These are phyloP conservation scores for Chytridium lagenaria DNA, from an alignment of 371 early-diverging fungal genomes.

Conservation along the genomic window DNA sequence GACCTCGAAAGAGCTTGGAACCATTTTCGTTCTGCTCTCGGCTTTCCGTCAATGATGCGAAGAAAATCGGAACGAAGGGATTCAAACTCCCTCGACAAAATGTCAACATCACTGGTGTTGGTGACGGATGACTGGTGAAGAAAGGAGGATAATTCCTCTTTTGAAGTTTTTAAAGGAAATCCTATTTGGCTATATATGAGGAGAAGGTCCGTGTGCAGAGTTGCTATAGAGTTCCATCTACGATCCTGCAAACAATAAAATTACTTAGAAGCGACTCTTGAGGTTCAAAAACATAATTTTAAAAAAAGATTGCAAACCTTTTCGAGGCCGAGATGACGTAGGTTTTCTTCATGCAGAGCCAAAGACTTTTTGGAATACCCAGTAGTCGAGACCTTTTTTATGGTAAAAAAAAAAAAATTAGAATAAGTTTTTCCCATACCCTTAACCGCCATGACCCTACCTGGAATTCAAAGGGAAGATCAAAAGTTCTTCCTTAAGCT, in stretches of 20 bases:
- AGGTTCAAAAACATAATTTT: neutral
- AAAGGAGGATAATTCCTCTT: too few relatives aligned
- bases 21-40: neutral
- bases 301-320: neutral
- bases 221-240: neutral
- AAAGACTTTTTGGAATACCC: neutral
- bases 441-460: neutral
- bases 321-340: neutral
- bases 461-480: slow-evolving; percentile 15
- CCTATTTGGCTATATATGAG: slow-evolving; percentile 14
- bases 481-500: neutral
- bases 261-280: too few relatives aligned
- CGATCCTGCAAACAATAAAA: slow-evolving; percentile 7
- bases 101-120: too few relatives aligned
- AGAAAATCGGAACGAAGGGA: neutral
- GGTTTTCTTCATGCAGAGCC: neutral
- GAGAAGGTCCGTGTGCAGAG: slow-evolving; percentile 8
- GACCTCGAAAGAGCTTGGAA: neutral
- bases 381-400: neutral
- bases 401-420: neutral
- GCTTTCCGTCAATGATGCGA: neutral
- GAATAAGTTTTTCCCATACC: neutral
- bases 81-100: neutral
- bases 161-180: neutral
- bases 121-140: too few relatives aligned